Percentiles rank a stretch among this genome's conserved stretches.
Evolutionary conservation across 176 grass and related monocot genomes (phyloP).

Genomic region (Zoysia japonica): DNA sequence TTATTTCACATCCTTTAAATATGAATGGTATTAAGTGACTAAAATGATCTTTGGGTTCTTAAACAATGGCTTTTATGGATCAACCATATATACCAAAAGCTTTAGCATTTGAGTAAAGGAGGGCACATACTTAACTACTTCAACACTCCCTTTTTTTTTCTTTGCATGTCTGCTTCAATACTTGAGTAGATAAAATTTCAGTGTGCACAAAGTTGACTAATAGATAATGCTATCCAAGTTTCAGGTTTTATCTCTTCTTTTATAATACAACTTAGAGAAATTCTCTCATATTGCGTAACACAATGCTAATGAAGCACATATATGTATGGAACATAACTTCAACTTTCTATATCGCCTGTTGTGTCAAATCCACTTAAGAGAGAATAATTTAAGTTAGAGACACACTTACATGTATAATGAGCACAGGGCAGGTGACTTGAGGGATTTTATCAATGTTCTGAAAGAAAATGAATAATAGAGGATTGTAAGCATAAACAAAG

Average conservation of each 20-base stretch:
- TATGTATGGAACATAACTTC: neutral
- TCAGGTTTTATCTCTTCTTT: neutral
- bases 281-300: neutral
- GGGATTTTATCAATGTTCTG: constrained; percentile 97
- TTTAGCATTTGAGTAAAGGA: neutral
- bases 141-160: neutral
- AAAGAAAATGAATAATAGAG: constrained; percentile 28
- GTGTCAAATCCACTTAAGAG: neutral
- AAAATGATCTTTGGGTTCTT: neutral
- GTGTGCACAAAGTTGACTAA: neutral
- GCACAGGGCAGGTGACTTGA: constrained; percentile 79
- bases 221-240: constrained; percentile 6
- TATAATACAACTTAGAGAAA: neutral
- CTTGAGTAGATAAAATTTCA: neutral
- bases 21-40: neutral
- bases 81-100: neutral
- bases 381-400: constrained; percentile 33
- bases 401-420: constrained; percentile 91
- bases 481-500: constrained; percentile 30
- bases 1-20: neutral
- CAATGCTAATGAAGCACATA: constrained; percentile 12
- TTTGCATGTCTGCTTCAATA: neutral
- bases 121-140: neutral
- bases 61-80: constrained; percentile 2
- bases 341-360: neutral